Base-by-base conservation (phyloP, 495 filamentous ascomycete species). In the Lasiosphaeriaceae sp. region DNA sequence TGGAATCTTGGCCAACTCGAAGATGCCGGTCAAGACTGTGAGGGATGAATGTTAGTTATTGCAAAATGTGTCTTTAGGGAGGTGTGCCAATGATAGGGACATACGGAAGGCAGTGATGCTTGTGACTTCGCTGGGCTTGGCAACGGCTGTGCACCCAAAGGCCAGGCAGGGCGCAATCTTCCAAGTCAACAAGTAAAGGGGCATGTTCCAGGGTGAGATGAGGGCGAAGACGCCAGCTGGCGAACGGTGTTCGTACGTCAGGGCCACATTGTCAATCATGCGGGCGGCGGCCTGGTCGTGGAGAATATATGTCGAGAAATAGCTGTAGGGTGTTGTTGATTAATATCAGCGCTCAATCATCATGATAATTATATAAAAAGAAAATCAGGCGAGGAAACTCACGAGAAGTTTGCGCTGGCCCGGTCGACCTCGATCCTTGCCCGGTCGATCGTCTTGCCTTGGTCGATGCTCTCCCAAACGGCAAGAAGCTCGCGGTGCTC, bases 61-160 rank as follows among this genome's bases (percentile, higher is more conserved):
- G n/a, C n/a, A n/a, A n/a, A n/a, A n/a, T n/a, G n/a, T n/a, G n/a
- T n/a, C n/a, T n/a, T n/a, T n/a, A n/a, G n/a, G n/a, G n/a, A n/a
- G n/a, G n/a, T n/a, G n/a, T n/a, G n/a, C n/a, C n/a, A n/a, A n/a
- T n/a, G n/a, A n/a, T n/a, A n/a, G n/a, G n/a, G 75, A 47, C 76
- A 73, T 24, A 80, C 81, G n/a, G 72, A 78, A 73, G 66, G 84
- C 51, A 62, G 66, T 50, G 76, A 84, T 56, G 60, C 66, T 68
- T 1, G 66, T 68, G 1, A 64, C 21, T 50, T 68, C 66, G 23
- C 63, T 66, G 2, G 66, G 66, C 51, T 68, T 68, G 0, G 63
- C 63, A 1, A 68, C 63, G 0, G 63, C 66, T 3, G 66, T 68
- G 51, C 63, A 66, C 1, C 66, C 66, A 54, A 68, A 68, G 8